phyloP scores from a whole-genome alignment of 805 yeast genomes.

The Komagataella pseudopastoris region DNA sequence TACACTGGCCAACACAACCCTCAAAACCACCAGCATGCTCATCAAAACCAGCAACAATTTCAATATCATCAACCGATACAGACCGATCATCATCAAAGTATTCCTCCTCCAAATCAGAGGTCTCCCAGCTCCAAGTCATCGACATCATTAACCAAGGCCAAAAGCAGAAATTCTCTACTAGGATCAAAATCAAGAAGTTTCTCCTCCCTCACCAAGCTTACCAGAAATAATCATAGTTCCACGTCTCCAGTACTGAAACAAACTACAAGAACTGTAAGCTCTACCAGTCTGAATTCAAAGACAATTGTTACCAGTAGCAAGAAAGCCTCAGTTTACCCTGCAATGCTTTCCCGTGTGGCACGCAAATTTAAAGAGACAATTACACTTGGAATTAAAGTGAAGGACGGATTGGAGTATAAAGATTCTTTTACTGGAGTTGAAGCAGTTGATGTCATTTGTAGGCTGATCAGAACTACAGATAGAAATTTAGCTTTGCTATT shows the following conservation, averaged over 20 bases:
- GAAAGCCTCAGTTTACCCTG: slow-evolving; percentile 78
- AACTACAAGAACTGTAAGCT: slow-evolving; percentile 12
- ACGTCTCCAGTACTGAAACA: slow-evolving; percentile 17
- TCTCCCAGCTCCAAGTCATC: background rate
- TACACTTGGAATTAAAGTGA: slow-evolving; percentile 63
- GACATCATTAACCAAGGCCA: background rate
- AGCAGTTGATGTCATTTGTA: slow-evolving; percentile 84
- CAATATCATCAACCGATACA: background rate
- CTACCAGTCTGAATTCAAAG: slow-evolving; percentile 20
- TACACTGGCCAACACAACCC: background rate
- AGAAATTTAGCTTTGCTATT: slow-evolving; percentile 77
- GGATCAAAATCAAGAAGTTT: slow-evolving; percentile 34
- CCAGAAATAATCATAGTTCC: slow-evolving; percentile 19
- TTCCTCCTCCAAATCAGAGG: background rate
- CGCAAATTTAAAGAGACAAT: slow-evolving; percentile 57
- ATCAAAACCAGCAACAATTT: background rate
- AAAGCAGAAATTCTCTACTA: slow-evolving; percentile 5
- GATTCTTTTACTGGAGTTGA: slow-evolving; percentile 90
- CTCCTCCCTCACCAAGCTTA: slow-evolving; percentile 19
- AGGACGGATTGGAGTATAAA: slow-evolving; percentile 84
- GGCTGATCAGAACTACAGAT: slow-evolving; percentile 80
- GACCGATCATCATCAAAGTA: slow-evolving; percentile 1
- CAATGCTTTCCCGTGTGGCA: slow-evolving; percentile 77
- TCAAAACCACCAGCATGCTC: background rate
- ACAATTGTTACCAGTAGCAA: slow-evolving; percentile 33